Base-by-base conservation (phyloP, 2,329 filamentous ascomycete species). In the Stagonosporopsis chrysanthemi region DNA sequence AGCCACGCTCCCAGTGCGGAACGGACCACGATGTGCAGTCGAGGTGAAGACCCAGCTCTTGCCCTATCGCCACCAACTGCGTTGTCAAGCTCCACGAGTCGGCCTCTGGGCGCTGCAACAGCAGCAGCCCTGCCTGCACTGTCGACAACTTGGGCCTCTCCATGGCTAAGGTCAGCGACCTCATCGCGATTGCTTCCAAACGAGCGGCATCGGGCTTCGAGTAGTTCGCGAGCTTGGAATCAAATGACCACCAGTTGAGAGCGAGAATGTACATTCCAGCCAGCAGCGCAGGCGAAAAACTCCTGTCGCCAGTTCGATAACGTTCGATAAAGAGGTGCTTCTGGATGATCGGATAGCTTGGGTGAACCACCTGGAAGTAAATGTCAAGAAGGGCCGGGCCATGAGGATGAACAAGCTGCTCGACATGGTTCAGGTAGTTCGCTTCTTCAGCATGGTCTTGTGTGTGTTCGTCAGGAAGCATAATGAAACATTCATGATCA, bases 21-120 rank as follows among this genome's bases (percentile, higher is more conserved):
- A 97, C 94, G 60, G 91, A 91, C 93, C 93, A 97, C 49, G 83
- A 82, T 5, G 89, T 86, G 78, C 92, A 96, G 76, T 97, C 92
- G 38, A 96, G 86, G 74, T 97, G 92, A 36, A 97, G 80, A 43
- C 93, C 93, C 2, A 97, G 83, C 75, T 97, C 92, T 74, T 97
- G 92, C 0, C 86, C 89, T 39, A 95, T 88, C 22, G 92, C 92
- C 8, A 97, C 91, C 19, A 97, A 80, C 72, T 97, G 92, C 4
- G 91, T 91, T 1, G 92, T 97, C 56, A 94, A 81, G 1, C 90
- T 90, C 86, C 92, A 94, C 49, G 92, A 89, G 67, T 91, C 89
- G 11, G 89, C 88, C 65, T 91, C 89, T 6, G 89, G 88, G 28
- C 89, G 83, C 70, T 94, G 90, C 12, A 91, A 86, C 14, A 94